A percentile compares a stretch with the other conserved stretches of the same genome.
Evolutionary conservation across 225 moss, liverwort and hornwort species (phyloP).

Genomic region (Pseudoscleropodium purum): DNA sequence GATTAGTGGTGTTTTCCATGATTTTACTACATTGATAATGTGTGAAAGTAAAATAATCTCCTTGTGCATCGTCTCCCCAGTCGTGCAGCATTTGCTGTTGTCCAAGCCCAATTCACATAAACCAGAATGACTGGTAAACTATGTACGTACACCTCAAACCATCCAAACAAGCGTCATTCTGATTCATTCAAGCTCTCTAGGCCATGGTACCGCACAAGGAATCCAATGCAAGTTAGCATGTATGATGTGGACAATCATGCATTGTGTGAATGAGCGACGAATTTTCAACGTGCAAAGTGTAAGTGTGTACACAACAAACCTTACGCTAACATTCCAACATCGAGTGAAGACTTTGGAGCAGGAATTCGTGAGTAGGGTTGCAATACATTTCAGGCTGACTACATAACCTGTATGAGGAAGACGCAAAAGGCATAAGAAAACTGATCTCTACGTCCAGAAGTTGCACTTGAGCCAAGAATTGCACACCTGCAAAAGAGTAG

Average conservation of each 20-base stretch:
- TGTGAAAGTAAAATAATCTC: no score
- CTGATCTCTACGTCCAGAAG: not conserved
- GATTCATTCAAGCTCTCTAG: no score
- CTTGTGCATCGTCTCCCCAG: slow-evolving; percentile 19
- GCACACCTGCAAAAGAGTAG: slow-evolving; percentile 1
- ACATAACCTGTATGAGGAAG: not conserved
- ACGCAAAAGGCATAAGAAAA: not conserved
- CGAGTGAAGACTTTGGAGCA: not conserved
- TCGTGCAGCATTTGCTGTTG: slow-evolving; percentile 28
- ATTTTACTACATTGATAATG: no score
- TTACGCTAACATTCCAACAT: no score
- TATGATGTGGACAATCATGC: not conserved
- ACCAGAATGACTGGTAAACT: not conserved
- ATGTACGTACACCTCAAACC: not conserved
- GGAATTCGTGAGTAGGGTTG: not conserved
- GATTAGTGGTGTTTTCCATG: no score
- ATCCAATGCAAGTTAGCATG: no score
- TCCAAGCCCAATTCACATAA: not conserved
- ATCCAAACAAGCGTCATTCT: no score
- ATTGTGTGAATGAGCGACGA: not conserved
- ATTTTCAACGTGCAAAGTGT: no score
- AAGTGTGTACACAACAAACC: no score
- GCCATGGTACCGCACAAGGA: no score
- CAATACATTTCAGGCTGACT: not conserved
- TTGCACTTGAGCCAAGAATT: not conserved